A percentile compares a stretch with the other conserved stretches of the same genome.
Evolutionary conservation across 495 filamentous ascomycete genomes (phyloP).

Genomic region (Hypoxylon cercidicola): DNA sequence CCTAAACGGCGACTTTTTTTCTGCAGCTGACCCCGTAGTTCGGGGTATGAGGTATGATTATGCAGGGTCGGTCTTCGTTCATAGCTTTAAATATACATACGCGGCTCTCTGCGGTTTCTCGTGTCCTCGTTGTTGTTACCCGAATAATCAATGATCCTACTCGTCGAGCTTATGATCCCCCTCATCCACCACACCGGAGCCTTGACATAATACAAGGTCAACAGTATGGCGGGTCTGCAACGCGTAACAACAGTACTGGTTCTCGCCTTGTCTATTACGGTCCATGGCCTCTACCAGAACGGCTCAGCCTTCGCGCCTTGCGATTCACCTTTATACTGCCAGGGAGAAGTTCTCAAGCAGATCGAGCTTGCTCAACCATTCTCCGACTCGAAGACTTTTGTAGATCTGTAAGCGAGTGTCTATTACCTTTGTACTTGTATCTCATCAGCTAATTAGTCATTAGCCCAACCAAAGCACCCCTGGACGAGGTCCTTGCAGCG

Average conservation of each 20-base stretch:
- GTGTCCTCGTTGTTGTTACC: neutral
- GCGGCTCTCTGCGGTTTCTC: neutral
- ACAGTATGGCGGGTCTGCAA: constrained; percentile 29
- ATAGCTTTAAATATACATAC: neutral
- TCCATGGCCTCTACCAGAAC: constrained; percentile 55
- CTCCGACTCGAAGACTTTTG: constrained; percentile 62
- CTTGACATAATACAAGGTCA: constrained; percentile 17
- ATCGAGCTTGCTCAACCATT: constrained; percentile 61
- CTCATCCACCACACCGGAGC: neutral
- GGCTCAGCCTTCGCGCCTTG: constrained; percentile 59
- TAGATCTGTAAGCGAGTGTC: constrained; percentile 58
- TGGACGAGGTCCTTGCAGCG: constrained; percentile 57
- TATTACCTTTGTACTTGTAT: neutral
- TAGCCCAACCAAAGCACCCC: constrained; percentile 58
- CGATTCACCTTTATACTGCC: constrained; percentile 62
- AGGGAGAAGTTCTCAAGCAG: constrained; percentile 58
- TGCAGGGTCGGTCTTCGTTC: constrained; percentile 2
- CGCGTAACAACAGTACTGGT: constrained; percentile 38
- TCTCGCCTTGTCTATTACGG: constrained; percentile 28
- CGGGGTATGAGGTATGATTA: neutral
- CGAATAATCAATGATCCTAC: neutral
- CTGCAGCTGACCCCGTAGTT: constrained; percentile 1
- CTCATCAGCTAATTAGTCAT: constrained; percentile 14
- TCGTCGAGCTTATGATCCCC: neutral
- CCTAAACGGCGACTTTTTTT: neutral